Base-by-base conservation (phyloP, 2,329 filamentous ascomycete genomes). In the Diaporthe citrichinensis region DNA sequence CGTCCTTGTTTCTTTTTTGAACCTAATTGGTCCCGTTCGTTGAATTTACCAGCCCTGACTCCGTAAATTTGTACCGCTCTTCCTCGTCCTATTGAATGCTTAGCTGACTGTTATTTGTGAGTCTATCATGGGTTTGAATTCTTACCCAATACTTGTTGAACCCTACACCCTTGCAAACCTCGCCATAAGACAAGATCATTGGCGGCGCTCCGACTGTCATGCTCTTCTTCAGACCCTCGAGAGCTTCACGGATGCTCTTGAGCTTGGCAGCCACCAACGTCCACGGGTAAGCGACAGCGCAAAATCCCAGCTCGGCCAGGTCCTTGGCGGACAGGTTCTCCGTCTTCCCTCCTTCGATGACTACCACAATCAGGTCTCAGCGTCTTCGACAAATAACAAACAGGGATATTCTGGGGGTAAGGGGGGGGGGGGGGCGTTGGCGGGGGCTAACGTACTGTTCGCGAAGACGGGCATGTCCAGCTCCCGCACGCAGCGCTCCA, bases 211-310 rank as follows among this genome's bases (percentile, higher is more conserved):
- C 58, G 4, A 61, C 58, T 2, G 58, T 61, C 58, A 61, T 61
- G n/a, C 58, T 61, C 14, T 44, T 41, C 58, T 61, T 61, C n/a
- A 61, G n/a, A 10, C 58, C 58, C n/a, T 61, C 58, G 8, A 61
- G 58, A 20, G 58, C 58, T n/a, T 28, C 58, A 44, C 36, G 36
- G n/a, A 61, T 61, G n/a, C 58, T 44, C n/a, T 61, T 44, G 7
- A 61, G 69, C 68, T 85, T 84, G 2, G 85, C 85, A 6, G 86
- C 86, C 2, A 87, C 85, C 55, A 87, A 79, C 1, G 84, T 86
- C 84, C 84, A 87, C 0, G 85, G 85, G 73, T 87, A 88, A 0
- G 84, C 85, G 1, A 87, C 86, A 1, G 82, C 82, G 34, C 82
- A 81, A 68, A 84, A 87, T 0, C 86, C 86, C 20, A 88, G 67